A percentile compares a stretch with the other conserved stretches of the same genome.
phyloP scores from a whole-genome alignment of 148 eudicot genomes.

The Nepenthes mirabilis region DNA sequence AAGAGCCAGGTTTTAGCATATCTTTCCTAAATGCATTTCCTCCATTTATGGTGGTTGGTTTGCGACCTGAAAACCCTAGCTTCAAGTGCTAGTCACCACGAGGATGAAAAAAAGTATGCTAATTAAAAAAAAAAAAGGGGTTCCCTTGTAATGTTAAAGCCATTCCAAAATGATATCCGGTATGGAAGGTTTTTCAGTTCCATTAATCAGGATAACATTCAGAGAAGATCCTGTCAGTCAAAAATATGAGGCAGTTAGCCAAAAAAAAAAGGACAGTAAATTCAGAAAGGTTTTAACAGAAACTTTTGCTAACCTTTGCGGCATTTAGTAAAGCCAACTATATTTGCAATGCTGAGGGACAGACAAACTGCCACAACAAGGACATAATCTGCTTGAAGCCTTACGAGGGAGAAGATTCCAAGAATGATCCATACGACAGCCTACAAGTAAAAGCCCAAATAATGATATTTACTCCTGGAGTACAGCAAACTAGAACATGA shows the following conservation, averaged over 20 bases:
- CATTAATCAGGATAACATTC: neutral
- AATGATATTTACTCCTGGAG: neutral
- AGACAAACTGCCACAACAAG: constrained; percentile 93
- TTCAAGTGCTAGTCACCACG: too few relatives aligned
- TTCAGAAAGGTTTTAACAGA: neutral
- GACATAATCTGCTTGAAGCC: constrained; percentile 93
- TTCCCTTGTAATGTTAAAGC: too few relatives aligned
- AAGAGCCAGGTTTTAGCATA: too few relatives aligned
- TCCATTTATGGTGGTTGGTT: too few relatives aligned
- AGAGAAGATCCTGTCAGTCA: neutral
- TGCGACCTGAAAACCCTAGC: too few relatives aligned
- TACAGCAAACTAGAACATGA: neutral
- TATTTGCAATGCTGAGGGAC: constrained; percentile 87
- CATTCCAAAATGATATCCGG: too few relatives aligned
- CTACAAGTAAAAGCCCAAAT: constrained; percentile 25
- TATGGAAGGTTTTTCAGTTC: neutral
- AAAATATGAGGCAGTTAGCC: neutral
- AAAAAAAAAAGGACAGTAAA: neutral
- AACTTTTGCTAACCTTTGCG: constrained; percentile 56
- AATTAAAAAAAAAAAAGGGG: too few relatives aligned
- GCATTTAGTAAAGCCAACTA: constrained; percentile 91
- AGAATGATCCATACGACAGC: constrained; percentile 80
- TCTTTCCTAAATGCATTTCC: too few relatives aligned
- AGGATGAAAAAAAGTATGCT: too few relatives aligned
- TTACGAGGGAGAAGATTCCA: constrained; percentile 81